Evolutionary conservation across 305 asterid species (phyloP).

Genomic region (Striga hermonthica): DNA sequence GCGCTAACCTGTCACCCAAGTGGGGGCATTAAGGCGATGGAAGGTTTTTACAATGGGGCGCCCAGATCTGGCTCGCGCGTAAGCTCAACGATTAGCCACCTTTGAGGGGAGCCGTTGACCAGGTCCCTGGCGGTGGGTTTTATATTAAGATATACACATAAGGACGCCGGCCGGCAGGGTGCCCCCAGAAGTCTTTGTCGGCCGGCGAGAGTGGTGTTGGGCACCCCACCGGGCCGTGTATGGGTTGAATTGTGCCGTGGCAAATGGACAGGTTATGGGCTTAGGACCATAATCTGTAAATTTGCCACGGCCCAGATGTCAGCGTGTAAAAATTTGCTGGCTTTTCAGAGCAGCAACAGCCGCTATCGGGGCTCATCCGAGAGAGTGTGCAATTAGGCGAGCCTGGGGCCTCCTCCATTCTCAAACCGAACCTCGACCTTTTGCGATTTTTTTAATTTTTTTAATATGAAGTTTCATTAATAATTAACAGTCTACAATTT

Average conservation of each 20-base stretch:
- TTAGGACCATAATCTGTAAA: too few species aligned
- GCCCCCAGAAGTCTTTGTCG: neutral
- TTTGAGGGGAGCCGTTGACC: neutral
- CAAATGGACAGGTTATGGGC: too few species aligned
- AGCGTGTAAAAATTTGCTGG: neutral
- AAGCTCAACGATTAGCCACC: neutral
- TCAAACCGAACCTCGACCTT: constrained; percentile 3
- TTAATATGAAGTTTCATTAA: too few species aligned
- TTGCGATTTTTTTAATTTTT: too few species aligned
- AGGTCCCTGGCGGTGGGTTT: too few species aligned
- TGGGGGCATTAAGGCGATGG: constrained; percentile 30
- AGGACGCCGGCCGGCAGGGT: too few species aligned
- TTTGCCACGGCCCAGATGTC: neutral
- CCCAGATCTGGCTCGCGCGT: neutral
- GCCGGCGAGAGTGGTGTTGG: neutral
- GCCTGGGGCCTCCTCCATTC: too few species aligned
- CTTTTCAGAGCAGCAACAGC: constrained; percentile 13
- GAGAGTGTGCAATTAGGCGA: neutral
- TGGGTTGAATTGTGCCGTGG: too few species aligned
- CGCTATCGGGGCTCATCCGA: neutral
- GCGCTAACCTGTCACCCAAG: constrained; percentile 22
- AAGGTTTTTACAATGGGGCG: neutral
- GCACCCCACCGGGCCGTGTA: too few species aligned
- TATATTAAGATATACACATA: too few species aligned
- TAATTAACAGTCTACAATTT: too few species aligned